These are phyloP conservation scores for Hericium rajendrae DNA, from an alignment of 768 basidiomycete species.

Conservation along the genomic window DNA sequence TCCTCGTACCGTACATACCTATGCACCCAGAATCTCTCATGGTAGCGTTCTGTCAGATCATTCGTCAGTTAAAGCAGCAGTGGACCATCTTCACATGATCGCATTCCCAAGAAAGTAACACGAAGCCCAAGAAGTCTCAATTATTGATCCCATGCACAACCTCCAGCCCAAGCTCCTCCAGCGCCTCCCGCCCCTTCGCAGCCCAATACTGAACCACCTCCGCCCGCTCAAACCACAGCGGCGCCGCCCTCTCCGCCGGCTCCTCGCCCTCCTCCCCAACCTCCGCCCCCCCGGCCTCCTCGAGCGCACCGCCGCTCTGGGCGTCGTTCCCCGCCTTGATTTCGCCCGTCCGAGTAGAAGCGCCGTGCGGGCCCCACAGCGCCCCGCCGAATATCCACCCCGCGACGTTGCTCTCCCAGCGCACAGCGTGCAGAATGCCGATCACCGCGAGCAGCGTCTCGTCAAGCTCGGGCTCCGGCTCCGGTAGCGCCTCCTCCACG, in stretches of 20 bases:
- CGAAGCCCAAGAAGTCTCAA: no score
- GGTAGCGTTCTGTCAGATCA: no score
- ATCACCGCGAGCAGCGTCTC: slow-evolving; percentile 54
- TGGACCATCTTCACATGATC: no score
- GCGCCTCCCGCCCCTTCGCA: slow-evolving; percentile 36
- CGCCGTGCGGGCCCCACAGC: slow-evolving; percentile 22
- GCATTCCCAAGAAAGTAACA: no score
- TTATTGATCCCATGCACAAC: slow-evolving; percentile 28
- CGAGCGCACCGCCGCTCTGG: neutral
- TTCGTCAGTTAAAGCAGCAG: no score
- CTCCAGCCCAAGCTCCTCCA: slow-evolving; percentile 38
- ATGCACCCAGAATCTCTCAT: no score
- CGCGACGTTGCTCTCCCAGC: slow-evolving; percentile 52
- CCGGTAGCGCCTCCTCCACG: neutral
- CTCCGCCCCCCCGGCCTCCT: neutral
- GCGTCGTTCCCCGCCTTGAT: neutral
- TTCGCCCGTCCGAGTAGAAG: neutral
- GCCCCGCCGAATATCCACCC: slow-evolving; percentile 58
- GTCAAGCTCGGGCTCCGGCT: slow-evolving; percentile 26
- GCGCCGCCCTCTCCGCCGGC: neutral
- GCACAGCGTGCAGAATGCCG: slow-evolving; percentile 53
- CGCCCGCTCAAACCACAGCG: slow-evolving; percentile 46
- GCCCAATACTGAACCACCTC: slow-evolving; percentile 41
- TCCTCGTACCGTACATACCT: no score
- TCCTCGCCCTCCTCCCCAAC: neutral